A percentile compares a stretch with the other conserved stretches of the same genome.
Evolutionary conservation across 345 rosid genomes (phyloP).

Genomic region (Noccaea caerulescens): DNA sequence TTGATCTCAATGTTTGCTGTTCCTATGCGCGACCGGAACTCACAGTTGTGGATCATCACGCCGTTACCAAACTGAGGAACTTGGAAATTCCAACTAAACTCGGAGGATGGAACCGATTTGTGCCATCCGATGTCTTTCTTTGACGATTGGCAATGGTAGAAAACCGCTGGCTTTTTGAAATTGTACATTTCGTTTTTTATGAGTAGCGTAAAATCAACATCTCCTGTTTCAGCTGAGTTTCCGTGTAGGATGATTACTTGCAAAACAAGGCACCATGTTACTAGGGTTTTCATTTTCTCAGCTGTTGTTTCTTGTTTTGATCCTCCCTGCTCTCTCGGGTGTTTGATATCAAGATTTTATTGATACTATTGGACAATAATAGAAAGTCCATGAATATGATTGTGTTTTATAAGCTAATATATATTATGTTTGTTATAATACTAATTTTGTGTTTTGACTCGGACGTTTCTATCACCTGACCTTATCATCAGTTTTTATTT

Average conservation of each 20-base stretch:
- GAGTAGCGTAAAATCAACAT: conserved; percentile 28
- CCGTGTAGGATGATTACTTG: conserved; percentile 27
- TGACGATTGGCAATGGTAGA: conserved; percentile 33
- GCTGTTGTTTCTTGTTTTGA: conserved; percentile 1
- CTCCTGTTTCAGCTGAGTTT: conserved; percentile 23
- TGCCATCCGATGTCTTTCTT: conserved; percentile 41
- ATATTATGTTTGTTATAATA: conserved; percentile 13
- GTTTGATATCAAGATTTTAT: neutral
- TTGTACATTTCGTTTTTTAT: conserved; percentile 36
- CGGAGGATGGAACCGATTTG: conserved; percentile 27
- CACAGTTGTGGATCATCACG: conserved; percentile 25
- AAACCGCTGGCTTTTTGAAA: neutral
- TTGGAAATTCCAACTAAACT: conserved; percentile 34
- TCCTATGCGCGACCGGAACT: conserved; percentile 35
- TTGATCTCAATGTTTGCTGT: conserved; percentile 25
- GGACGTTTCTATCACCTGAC: neutral
- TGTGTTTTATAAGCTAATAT: conserved; percentile 5
- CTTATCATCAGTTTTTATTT: conserved; percentile 2
- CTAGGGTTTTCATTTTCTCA: conserved; percentile 33
- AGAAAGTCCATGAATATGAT: conserved; percentile 8
- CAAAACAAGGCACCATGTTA: conserved; percentile 9
- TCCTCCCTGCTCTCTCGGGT: neutral
- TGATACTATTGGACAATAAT: conserved; percentile 5
- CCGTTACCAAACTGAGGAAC: conserved; percentile 41
- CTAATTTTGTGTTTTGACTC: conserved; percentile 17